These are phyloP conservation scores for Fusarium burgessii DNA, from an alignment of 2,329 filamentous ascomycete genomes.

Conservation along the genomic window DNA sequence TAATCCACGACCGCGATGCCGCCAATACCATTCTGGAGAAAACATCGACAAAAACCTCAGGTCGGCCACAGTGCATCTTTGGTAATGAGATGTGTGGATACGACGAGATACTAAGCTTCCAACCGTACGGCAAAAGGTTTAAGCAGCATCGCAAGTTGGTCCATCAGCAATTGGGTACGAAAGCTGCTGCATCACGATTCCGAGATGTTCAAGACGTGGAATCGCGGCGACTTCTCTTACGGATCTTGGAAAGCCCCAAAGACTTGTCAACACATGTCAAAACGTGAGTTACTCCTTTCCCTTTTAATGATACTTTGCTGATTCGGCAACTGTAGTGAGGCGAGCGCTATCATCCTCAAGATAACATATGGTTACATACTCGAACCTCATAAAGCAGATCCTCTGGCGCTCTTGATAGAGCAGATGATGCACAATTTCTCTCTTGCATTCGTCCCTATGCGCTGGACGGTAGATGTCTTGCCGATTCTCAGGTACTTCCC, in stretches of 20 bases:
- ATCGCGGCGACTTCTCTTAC: not conserved
- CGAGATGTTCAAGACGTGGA: not conserved
- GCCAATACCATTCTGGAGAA: slow-evolving; percentile 46
- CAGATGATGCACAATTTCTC: slow-evolving; percentile 5
- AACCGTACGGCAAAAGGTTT: not conserved
- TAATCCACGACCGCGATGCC: slow-evolving; percentile 31
- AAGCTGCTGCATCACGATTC: not conserved
- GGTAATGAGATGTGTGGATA: slow-evolving; percentile 15
- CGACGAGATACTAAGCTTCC: not conserved
- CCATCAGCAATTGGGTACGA: slow-evolving; percentile 3
- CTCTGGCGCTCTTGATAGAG: slow-evolving; percentile 40
- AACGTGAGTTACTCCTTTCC: rapidly evolving
- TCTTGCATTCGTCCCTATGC: not conserved
- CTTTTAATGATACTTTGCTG: rapidly evolving
- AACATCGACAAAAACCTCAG: slow-evolving; percentile 45
- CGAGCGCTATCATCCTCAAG: slow-evolving; percentile 34
- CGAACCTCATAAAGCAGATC: slow-evolving; percentile 38
- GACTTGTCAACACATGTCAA: not conserved
- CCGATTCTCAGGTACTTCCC: slow-evolving; percentile 46
- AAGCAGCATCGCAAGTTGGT: not conserved
- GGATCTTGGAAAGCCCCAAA: not conserved
- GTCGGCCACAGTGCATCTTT: slow-evolving; percentile 39
- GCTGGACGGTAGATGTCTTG: slow-evolving; percentile 36
- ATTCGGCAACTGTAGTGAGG: slow-evolving; percentile 18
- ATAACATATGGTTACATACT: slow-evolving; percentile 47